Conservation (phyloP, 345 rosid species). For the Rhodamnia argentea region DNA sequence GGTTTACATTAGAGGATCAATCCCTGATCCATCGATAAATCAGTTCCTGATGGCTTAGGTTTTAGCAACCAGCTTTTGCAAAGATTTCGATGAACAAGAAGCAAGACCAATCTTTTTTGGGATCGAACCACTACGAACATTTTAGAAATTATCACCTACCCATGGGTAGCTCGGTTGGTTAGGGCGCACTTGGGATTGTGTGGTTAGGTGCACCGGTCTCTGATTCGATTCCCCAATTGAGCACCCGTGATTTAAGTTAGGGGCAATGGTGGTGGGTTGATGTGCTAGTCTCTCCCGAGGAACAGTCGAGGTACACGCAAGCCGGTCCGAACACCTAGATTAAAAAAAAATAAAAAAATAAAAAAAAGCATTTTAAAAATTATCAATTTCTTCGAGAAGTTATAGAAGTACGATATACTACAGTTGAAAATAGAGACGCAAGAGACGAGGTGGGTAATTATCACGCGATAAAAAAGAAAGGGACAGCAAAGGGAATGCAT, state of each 20-base stretch:
- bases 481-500: not conserved
- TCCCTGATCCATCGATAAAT: not conserved
- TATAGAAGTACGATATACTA: not conserved
- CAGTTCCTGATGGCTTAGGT: not conserved
- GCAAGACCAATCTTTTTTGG: not conserved
- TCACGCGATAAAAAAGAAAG: not conserved
- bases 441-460: not conserved
- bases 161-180: too few species aligned
- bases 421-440: not conserved
- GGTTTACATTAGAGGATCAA: not conserved
- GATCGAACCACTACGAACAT: not conserved
- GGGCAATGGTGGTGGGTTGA: too few species aligned
- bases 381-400: not conserved
- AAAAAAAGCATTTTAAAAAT: not conserved
- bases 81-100: not conserved
- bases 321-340: too few species aligned
- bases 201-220: too few species aligned
- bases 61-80: too few species aligned
- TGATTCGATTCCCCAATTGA: too few species aligned
- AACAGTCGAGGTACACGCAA: too few species aligned
- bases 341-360: too few species aligned
- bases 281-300: too few species aligned
- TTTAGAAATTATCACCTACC: not conserved
- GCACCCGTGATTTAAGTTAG: too few species aligned
- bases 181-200: too few species aligned